Percentiles rank a stretch among this genome's conserved stretches.
Conservation (phyloP, 139 green algal genomes). For the Tetraselmis striata region DNA sequence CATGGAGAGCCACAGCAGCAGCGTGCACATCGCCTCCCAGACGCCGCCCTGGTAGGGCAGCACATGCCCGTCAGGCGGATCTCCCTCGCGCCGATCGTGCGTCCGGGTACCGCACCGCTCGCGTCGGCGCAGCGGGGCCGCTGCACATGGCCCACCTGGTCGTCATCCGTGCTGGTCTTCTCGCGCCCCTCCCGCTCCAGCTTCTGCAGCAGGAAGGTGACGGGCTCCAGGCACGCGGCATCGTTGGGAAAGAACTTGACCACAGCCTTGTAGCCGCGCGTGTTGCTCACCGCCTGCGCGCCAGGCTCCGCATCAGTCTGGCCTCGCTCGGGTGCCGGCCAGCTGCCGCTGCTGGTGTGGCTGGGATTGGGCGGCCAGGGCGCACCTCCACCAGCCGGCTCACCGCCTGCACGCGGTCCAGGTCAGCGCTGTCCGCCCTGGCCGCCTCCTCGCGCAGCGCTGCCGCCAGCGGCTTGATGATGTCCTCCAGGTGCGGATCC, state of each 20-base stretch:
- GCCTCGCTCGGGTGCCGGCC: no score
- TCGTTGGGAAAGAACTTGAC: conserved; percentile 85
- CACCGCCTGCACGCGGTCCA: background rate
- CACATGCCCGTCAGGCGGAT: no score
- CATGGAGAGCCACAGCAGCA: conserved; percentile 93
- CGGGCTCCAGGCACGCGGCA: conserved; percentile 69
- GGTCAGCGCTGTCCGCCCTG: conserved; percentile 6
- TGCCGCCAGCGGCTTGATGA: conserved; percentile 64
- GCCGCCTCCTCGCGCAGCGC: conserved; percentile 49
- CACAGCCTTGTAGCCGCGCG: conserved; percentile 77
- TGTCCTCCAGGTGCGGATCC: conserved; percentile 74
- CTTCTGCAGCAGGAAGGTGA: conserved; percentile 53
- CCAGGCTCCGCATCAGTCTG: no score
- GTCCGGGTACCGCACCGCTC: no score
- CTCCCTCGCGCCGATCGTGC: no score
- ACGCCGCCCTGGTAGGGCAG: background rate
- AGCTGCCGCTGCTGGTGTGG: no score
- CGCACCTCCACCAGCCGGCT: background rate
- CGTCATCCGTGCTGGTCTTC: conserved; percentile 1
- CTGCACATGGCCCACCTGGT: no score
- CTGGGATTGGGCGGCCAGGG: no score
- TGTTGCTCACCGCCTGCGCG: background rate
- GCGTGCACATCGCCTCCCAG: conserved; percentile 71
- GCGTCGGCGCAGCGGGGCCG: no score
- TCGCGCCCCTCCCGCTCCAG: background rate